Evolutionary conservation across 2,329 filamentous ascomycete species (phyloP).

Genomic region (Neofusicoccum kwambonambiense): DNA sequence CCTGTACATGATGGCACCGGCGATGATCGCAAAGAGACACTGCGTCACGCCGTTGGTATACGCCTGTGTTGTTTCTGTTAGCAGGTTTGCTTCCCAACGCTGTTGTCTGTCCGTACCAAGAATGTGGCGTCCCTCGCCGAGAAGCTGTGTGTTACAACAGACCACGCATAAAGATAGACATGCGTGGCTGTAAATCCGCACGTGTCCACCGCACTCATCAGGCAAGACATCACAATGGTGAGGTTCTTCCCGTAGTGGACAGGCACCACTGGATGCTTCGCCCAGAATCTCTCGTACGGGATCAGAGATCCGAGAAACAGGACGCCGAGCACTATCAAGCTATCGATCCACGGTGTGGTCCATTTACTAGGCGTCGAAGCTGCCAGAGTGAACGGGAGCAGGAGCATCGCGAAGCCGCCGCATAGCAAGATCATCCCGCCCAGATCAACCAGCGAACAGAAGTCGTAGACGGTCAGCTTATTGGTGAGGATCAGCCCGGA

Average conservation of each 20-base stretch:
- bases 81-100: background rate
- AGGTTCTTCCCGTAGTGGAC: constrained; percentile 45
- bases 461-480: constrained; percentile 30
- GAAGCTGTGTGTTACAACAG: constrained; percentile 44
- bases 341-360: constrained; percentile 47
- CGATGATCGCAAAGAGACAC: constrained; percentile 41
- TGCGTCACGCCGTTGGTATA: constrained; percentile 41
- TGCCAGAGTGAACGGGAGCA: constrained; percentile 51
- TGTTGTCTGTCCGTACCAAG: constrained; percentile 23
- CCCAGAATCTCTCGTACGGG: constrained; percentile 48
- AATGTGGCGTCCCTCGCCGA: constrained; percentile 45
- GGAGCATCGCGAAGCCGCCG: constrained; percentile 48
- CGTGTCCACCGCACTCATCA: constrained; percentile 44
- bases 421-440: constrained; percentile 49
- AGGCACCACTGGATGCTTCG: constrained; percentile 48
- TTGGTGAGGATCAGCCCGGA: constrained; percentile 29
- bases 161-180: constrained; percentile 51
- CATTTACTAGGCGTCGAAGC: constrained; percentile 42
- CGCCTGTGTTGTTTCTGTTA: background rate
- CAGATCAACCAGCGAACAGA: constrained; percentile 41
- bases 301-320: constrained; percentile 45
- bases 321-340: constrained; percentile 45
- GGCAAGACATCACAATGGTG: constrained; percentile 42
- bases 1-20: constrained; percentile 44
- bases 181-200: constrained; percentile 48